Evolutionary conservation across 768 basidiomycete species (phyloP).

Genomic region (Trametopsis cervina): DNA sequence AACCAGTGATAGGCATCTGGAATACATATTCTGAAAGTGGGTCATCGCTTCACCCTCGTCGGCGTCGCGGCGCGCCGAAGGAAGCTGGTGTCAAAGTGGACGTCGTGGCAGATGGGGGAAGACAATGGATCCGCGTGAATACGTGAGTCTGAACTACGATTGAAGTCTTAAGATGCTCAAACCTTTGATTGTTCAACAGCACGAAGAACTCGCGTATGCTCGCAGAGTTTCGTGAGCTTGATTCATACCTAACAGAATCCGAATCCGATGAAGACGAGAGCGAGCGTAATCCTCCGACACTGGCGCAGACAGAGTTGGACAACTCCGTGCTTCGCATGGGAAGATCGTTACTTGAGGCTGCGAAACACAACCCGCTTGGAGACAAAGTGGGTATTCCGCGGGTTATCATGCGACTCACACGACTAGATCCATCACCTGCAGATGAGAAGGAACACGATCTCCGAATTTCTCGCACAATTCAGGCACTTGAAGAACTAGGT

Average conservation of each 20-base stretch:
- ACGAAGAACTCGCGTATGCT: conserved; percentile 71
- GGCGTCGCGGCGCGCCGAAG: conserved; percentile 15
- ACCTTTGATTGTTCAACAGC: conserved; percentile 29
- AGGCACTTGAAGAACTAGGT: conserved; percentile 51
- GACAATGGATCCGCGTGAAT: conserved; percentile 79
- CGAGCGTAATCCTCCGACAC: conserved; percentile 13
- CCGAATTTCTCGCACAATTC: conserved; percentile 56
- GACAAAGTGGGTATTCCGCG: conserved; percentile 31
- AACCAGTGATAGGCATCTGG: conserved; percentile 52
- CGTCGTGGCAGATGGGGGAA: conserved; percentile 68
- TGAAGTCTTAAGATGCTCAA: neutral
- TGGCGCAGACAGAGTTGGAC: conserved; percentile 50
- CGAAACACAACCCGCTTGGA: conserved; percentile 45
- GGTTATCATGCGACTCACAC: conserved; percentile 61
- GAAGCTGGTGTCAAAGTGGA: conserved; percentile 63
- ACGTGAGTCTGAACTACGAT: too few species aligned
- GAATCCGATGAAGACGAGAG: conserved; percentile 29
- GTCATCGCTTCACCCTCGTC: conserved; percentile 9
- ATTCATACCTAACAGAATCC: conserved; percentile 68
- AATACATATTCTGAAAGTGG: conserved; percentile 37
- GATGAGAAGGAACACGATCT: conserved; percentile 33
- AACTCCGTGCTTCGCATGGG: conserved; percentile 73
- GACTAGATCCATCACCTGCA: conserved; percentile 43
- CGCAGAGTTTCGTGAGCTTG: conserved; percentile 79
- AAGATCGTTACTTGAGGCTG: conserved; percentile 57